phyloP scores from a whole-genome alignment of 2,329 filamentous ascomycete species.

The Pseudogymnoascus pannorum region DNA sequence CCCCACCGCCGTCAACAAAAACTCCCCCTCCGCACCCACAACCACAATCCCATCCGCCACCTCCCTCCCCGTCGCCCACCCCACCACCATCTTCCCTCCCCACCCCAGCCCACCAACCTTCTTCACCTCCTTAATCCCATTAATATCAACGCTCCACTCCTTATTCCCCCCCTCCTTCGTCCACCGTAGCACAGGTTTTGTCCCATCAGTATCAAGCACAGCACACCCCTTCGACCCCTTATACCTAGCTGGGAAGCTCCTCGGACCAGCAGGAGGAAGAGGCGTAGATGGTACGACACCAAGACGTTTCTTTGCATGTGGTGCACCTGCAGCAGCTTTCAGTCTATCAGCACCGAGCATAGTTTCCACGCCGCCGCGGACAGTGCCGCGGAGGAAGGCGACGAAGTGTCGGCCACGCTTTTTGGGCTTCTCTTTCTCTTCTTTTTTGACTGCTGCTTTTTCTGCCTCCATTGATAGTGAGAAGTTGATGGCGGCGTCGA shows the following conservation, averaged over 20 bases:
- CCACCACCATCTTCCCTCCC: slow-evolving; percentile 77
- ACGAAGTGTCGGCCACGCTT: slow-evolving; percentile 39
- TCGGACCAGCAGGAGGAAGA: slow-evolving; percentile 52
- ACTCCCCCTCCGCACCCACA: slow-evolving; percentile 46
- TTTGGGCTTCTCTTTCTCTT: slow-evolving; percentile 16
- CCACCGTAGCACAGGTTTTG: slow-evolving; percentile 56
- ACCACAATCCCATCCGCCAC: slow-evolving; percentile 65
- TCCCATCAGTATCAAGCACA: slow-evolving; percentile 56
- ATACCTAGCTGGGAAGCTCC: slow-evolving; percentile 68
- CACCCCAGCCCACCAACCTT: slow-evolving; percentile 78
- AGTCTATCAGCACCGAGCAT: slow-evolving; percentile 64
- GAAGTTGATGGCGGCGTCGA: slow-evolving; percentile 31
- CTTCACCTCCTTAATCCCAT: slow-evolving; percentile 64
- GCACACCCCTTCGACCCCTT: slow-evolving; percentile 65
- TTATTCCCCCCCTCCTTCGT: slow-evolving; percentile 32
- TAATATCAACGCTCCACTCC: slow-evolving; percentile 62
- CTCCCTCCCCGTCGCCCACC: slow-evolving; percentile 67
- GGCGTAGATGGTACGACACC: slow-evolving; percentile 52
- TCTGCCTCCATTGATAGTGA: slow-evolving; percentile 34
- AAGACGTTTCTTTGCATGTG: slow-evolving; percentile 61
- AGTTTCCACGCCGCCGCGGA: slow-evolving; percentile 66
- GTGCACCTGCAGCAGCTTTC: slow-evolving; percentile 54
- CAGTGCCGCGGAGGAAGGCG: slow-evolving; percentile 59
- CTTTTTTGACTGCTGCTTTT: slow-evolving; percentile 30
- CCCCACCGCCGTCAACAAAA: slow-evolving; percentile 62